phyloP scores from a whole-genome alignment of 2,329 filamentous ascomycete genomes.

The Tricladium varicosporioides region DNA sequence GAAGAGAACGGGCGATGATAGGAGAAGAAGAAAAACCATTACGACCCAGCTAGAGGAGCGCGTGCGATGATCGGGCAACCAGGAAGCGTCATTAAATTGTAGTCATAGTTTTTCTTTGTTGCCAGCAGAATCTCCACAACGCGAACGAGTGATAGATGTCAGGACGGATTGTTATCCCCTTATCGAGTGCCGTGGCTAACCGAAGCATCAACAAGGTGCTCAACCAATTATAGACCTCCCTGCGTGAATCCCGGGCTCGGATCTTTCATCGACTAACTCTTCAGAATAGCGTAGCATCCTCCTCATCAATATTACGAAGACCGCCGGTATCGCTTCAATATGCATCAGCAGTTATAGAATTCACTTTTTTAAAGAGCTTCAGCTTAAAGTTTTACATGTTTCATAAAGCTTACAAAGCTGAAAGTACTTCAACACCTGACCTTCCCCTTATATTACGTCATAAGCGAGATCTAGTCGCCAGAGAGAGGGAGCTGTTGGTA shows the following conservation, averaged over 20 bases:
- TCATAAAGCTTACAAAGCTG: too few species aligned
- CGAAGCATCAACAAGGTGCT: background rate
- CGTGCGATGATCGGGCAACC: background rate
- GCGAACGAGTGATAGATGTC: too few species aligned
- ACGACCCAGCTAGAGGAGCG: background rate
- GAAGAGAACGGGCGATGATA: background rate
- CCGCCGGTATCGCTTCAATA: too few species aligned
- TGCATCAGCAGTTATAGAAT: too few species aligned
- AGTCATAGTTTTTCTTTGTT: conserved; percentile 2
- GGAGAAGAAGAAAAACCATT: background rate
- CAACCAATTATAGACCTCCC: background rate
- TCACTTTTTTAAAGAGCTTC: background rate
- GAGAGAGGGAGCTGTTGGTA: background rate
- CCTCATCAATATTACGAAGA: too few species aligned
- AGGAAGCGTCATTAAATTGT: background rate
- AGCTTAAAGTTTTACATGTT: too few species aligned
- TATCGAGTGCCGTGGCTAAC: background rate
- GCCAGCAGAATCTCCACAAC: background rate
- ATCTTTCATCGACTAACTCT: too few species aligned
- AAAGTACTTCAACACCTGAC: background rate
- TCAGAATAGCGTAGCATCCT: too few species aligned
- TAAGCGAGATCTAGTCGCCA: background rate
- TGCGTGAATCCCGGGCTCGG: background rate
- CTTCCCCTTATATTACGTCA: background rate
- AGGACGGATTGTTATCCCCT: background rate